Evolutionary conservation across 108 stramenopile genomes (phyloP), one percentile per base, ranked within the genome.

Genomic region (Pseudonitzschia multistriata): DNA sequence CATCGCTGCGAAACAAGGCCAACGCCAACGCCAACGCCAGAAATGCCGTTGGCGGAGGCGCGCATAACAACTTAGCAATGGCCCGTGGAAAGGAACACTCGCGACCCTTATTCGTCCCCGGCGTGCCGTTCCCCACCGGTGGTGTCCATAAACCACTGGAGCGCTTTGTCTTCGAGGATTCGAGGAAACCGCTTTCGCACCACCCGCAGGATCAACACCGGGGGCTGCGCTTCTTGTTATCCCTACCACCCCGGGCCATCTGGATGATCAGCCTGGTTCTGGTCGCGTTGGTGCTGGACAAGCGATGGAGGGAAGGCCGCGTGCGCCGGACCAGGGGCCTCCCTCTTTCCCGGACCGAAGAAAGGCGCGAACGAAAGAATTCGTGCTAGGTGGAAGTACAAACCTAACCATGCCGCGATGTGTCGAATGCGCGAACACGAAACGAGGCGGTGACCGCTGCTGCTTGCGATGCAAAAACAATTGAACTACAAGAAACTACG

Each of bases 91-190:
- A 39, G 40, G 33, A 47, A 49, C 33, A 24, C 15, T 19, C 37
- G 6, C 54, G 59, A 8, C 75, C 75, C n/a, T 37, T 76, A 0
- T 76, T 76, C 62, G 67, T 64, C 15, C 63, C 63, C 13, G 63
- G 47, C 34, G n/a, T 21, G 17, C 40, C 40, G 22, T 25, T 64
- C 15, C 63, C 63, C 40, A 42, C 14, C 0, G 63, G 63, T 10
- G 63, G 63, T 5, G 42, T 64, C 22, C 37, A 22, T 19, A 64
- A 64, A 64, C 63, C 63, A 3, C n/a, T 64, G 0, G 63, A 64
- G 28, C 37, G 63, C 5, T 64, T 64, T 36, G 40, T 64, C 37
- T 64, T 64, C 47, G 63, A 64, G 11, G 33, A 64, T 1, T 2
- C 11, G 36, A 7, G n/a, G 40, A 11, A 28, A 47, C 62, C n/a